phyloP scores from a whole-genome alignment of 768 basidiomycete genomes.

The Termitomyces sp. region DNA sequence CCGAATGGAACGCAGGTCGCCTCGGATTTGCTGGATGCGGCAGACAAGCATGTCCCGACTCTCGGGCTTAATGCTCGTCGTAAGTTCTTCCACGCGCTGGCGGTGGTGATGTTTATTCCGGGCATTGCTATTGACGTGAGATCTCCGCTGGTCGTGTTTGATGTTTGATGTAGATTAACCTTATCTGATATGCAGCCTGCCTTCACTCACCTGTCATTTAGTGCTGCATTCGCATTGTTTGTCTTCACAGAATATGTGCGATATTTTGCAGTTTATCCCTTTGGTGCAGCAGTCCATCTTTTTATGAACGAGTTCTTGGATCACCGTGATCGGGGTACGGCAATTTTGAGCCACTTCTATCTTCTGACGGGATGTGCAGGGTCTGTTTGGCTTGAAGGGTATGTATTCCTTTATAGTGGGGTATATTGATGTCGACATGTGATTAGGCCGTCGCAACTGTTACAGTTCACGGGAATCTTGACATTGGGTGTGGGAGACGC shows the following conservation, averaged over 20 bases:
- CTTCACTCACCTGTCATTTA: constrained; percentile 93
- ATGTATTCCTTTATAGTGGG: constrained; percentile 22
- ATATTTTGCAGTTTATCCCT: constrained; percentile 97
- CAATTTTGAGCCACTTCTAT: constrained; percentile 97
- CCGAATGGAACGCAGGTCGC: constrained; percentile 50
- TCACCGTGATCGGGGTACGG: constrained; percentile 90
- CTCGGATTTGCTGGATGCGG: constrained; percentile 71
- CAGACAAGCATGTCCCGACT: constrained; percentile 87
- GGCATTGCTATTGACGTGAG: constrained; percentile 80
- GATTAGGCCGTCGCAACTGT: constrained; percentile 34
- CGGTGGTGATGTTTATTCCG: constrained; percentile 95
- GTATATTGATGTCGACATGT: constrained; percentile 1
- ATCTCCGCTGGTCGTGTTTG: constrained; percentile 35
- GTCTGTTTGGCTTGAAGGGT: constrained; percentile 94
- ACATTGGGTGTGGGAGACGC: constrained; percentile 93
- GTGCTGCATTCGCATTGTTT: constrained; percentile 90
- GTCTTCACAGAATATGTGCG: constrained; percentile 96
- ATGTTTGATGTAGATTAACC: constrained; percentile 11
- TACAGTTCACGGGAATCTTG: constrained; percentile 80
- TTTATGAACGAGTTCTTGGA: constrained; percentile 99
- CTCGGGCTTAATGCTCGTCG: constrained; percentile 86
- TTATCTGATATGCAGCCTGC: constrained; percentile 60
- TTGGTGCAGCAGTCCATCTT: constrained; percentile 87
- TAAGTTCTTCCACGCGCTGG: constrained; percentile 95
- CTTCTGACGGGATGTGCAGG: constrained; percentile 92